A percentile compares a stretch with the other conserved stretches of the same genome.
These are phyloP conservation scores for Acanthamoeba castellanii DNA, from an alignment of 208 protist genomes.

Conservation along the genomic window DNA sequence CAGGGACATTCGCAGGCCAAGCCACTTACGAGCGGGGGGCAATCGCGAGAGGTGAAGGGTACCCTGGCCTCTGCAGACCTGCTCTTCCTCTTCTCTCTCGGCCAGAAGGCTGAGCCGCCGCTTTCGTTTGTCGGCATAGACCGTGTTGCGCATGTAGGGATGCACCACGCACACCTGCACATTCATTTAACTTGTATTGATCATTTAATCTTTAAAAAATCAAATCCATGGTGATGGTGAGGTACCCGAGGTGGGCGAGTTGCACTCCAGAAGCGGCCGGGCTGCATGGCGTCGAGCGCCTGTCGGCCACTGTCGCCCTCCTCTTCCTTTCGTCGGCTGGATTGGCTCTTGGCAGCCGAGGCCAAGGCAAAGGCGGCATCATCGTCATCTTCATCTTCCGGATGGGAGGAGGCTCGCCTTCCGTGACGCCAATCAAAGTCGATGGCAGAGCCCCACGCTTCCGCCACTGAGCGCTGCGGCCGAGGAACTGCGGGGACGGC, in stretches of 20 bases:
- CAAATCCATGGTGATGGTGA: neutral
- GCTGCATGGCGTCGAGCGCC: conserved; percentile 46
- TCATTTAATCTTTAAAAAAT: neutral
- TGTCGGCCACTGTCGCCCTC: neutral
- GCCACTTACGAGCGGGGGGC: neutral
- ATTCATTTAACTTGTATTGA: neutral
- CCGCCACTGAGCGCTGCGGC: neutral
- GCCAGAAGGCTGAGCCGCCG: neutral
- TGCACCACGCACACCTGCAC: conserved; percentile 56
- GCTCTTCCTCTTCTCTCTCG: neutral
- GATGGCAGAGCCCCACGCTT: neutral
- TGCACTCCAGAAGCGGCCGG: conserved; percentile 45
- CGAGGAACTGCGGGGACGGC: neutral
- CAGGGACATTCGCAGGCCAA: neutral
- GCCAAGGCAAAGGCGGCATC: neutral
- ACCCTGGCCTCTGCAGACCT: conserved; percentile 33
- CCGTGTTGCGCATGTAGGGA: conserved; percentile 24
- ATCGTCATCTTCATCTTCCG: neutral
- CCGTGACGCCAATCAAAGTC: conserved; percentile 22
- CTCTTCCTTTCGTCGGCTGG: neutral
- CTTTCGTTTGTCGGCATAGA: conserved; percentile 49
- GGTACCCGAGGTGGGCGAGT: conserved; percentile 10
- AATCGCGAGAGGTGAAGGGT: neutral
- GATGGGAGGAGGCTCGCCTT: neutral
- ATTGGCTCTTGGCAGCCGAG: neutral